Evolutionary conservation across 2,329 filamentous ascomycete genomes (phyloP), one percentile per base, ranked within the genome.

Genomic region (Chalaropsis thielavioides): DNA sequence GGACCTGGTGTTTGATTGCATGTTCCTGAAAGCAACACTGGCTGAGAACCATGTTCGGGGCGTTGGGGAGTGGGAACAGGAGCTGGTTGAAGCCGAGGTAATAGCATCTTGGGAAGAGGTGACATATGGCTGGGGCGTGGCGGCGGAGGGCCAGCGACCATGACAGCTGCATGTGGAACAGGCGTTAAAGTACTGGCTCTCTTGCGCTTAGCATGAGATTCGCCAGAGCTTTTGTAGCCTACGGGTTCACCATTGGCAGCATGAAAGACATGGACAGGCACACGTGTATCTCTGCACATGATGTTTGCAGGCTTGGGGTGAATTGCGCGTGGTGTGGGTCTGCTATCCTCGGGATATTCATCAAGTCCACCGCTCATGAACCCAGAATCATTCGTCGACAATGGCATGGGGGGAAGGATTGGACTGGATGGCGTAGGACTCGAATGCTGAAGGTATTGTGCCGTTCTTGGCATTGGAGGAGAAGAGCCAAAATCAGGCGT

Each of bases 401-500:
- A 84, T 31, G 78, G 81, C 78, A 86, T 85, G 0, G 83, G 82
- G 7, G 84, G 84, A 61, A 91, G 79, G 54, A 84, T 81, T 1
- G 92, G 94, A 72, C 92, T 97, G 1, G 92, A 96, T 31, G 86
- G 83, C 35, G 84, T 83, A 3, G 87, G 85, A 66, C 83, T 85
- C 1, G 81, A 83, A 62, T 73, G 78, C 38, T 80, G 76, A 69
- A 67, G 31, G 60, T 79, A 84, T 54, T 79, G 75, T 38, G 79
- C 78, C 44, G 81, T 81, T 68, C 83, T 81, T 68, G 91, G 84
- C 0, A 95, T 80, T 0, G 94, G 94, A 15, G 92, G 92, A 2
- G 92, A 97, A 0, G 94, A 97, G 1, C 88, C 88, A 70, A 97
- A 90, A 64, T 90, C 89, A 61, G 84, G 85, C 3, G 90, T 88